Base-by-base conservation (phyloP, 148 eudicot genomes). In the Nepenthes gracilis region DNA sequence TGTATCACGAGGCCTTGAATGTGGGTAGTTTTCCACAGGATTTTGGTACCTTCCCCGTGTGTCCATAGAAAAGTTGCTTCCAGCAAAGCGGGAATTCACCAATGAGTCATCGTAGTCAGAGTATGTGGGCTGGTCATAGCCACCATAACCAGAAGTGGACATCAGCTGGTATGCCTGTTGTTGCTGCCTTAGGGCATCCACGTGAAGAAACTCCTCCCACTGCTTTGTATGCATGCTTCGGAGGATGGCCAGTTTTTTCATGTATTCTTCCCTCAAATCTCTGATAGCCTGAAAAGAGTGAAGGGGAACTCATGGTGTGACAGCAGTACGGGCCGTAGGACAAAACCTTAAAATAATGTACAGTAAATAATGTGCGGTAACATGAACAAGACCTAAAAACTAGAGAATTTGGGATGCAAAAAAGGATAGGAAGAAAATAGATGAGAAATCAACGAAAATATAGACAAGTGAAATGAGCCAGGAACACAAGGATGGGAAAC, bases 191-290 rank as follows among this genome's bases (percentile, higher is more conserved):
- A 73, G 82, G 33, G 75, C 77, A 67, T 84, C 86, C 34, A 62
- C 47, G 52, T 66, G 82, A 72, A 90, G 85, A 69, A 90, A 90
- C 64, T 85, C 95, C 43, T 87, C 95, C 97, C 97, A 87, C 54
- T 82, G 86, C 56, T 78, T 84, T 51, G 85, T 82, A 74, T 90
- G 97, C 52, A 74, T 73, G 52, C 62, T 83, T 66, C 83, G 77
- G 35, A 83, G 64, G 15, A 62, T 67, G 68, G 77, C 62, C 48
- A 82, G 70, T 47, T 73, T 85, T 74, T 83, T 79, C 74, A 81
- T 67, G 72, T 80, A 62, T 74, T 13, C 77, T 67, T 85, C 97
- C 73, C 84, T 74, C 60, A 93, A 79, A 53, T 81, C 97, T 69
- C 73, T 80, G 11, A 77, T 49, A 66, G 75, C 84, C 99, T 93